Evolutionary conservation across 768 basidiomycete species (phyloP).

Genomic region (Mycena metata): DNA sequence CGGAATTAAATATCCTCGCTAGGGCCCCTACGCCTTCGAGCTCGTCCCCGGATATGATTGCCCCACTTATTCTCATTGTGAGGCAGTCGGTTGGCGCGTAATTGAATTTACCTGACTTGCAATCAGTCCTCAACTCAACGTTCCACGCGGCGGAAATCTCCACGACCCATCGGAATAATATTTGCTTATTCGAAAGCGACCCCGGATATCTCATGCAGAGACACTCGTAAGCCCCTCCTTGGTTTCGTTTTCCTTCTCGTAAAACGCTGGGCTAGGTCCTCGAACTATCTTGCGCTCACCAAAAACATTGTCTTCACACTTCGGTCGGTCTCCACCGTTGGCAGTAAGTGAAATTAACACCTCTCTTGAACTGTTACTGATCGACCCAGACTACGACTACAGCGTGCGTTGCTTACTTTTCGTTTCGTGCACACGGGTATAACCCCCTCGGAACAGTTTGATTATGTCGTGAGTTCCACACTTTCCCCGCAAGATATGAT

Average conservation of each 20-base stretch:
- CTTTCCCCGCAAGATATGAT: not conserved
- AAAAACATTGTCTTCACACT: constrained; percentile 41
- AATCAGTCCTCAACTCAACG: constrained; percentile 59
- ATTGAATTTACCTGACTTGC: not conserved
- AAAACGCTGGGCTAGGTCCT: constrained; percentile 1
- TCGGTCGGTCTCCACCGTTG: constrained; percentile 41
- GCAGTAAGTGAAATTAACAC: constrained; percentile 18
- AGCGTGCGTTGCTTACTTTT: constrained; percentile 25
- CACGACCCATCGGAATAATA: constrained; percentile 58
- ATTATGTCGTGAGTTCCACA: constrained; percentile 52
- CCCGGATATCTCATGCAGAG: constrained; percentile 47
- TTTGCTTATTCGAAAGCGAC: constrained; percentile 69
- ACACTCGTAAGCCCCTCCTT: constrained; percentile 31
- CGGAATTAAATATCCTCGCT: constrained; percentile 45
- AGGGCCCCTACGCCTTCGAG: constrained; percentile 61
- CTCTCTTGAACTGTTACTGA: not conserved
- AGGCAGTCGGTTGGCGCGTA: not conserved
- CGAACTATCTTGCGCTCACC: constrained; percentile 37
- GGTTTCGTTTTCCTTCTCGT: not conserved
- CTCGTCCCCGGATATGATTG: constrained; percentile 69
- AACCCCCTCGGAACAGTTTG: constrained; percentile 51
- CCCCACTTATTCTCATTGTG: constrained; percentile 61
- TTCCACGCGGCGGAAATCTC: constrained; percentile 58
- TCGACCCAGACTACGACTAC: constrained; percentile 33
- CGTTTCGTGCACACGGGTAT: not conserved